Base-by-base conservation (phyloP, 176 grass and related monocot genomes). In the Oryza rufipogon region DNA sequence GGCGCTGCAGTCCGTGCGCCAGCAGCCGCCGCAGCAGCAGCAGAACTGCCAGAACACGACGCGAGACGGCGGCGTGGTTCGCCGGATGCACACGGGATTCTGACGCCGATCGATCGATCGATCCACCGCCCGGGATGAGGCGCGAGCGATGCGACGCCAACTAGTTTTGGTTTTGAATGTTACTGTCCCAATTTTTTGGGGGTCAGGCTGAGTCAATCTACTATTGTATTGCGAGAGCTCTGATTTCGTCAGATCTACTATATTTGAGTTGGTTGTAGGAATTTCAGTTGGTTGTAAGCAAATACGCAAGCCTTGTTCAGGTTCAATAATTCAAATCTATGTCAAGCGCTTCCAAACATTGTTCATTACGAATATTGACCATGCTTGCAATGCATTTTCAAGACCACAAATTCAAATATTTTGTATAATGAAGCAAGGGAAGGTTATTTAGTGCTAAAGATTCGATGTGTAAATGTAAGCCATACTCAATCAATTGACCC, bases 1-100 rank as follows among this genome's bases (percentile, higher is more conserved):
- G 66, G 79, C 66, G 20, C 14, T 87, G 65, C 65, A n/a, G 20
- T 68, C 79, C 3, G 48, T 17, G 19, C 22, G 19, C 48, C 44
- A 0, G 11, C 46, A 0, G 34, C 34, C 34, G 4, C 3, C 19
- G 48, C 44, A 10, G 61, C 30, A 22, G 71, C 30, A 0, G 45
- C 20, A 3, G 34, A 36, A 36, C 34, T 36, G 34, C 34, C 34
- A 36, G 69, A 63, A 45, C 14, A 52, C 34, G 22, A 2, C 72
- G 51, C 33, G 47, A 3, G 16, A 46, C 34, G 47, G 45, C 6
- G 58, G 45, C 6, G 58, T 63, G 48, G 16, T 46, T 36, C 71
- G 64, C 34, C 32, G 63, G 1, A 81, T 51, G 78, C 44, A 7
- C 13, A 69, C 78, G 5, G 63, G 77, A 17, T 19, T 42, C 69